Base-by-base conservation (phyloP, 371 early-diverging fungal genomes). In the Zychaea mexicana region DNA sequence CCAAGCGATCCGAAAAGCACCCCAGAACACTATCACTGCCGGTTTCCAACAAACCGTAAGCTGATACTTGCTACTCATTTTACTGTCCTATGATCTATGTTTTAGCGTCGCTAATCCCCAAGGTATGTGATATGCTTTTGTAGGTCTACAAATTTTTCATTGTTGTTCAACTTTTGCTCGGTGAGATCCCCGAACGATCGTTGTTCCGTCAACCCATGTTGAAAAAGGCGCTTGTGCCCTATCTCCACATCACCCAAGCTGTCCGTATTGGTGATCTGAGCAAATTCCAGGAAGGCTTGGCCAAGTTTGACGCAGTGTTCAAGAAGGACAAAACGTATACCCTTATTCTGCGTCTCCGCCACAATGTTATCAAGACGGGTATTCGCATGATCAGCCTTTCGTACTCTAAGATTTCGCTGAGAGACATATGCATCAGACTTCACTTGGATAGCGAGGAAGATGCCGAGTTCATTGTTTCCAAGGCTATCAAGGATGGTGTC, bases 361-460 rank as follows among this genome's bases (percentile, higher is more conserved):
- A 98, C 80, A 97, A 97, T 74, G 99, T 98, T 59, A 98, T 98
- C 85, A 98, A 96, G 87, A 92, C 99, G 2, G 99, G 98, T 55
- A 91, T 98, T 60, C 92, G 98, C 52, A 94, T 93, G 92, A 95
- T 98, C 75, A 91, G 92, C 75, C 70, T 95, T 59, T 91, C 96
- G 2, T 98, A 98, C 78, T 94, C 96, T 21, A 91, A 93, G 59
- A 97, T 98, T 64, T 94, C 97, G n/a, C 82, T 98, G 66, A 79
- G 94, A 27, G 99, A 98, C 66, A 96, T 98, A 57, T 96, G 97
- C 78, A 77, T 96, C 69, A 96, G 96, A 79, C 85, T 98, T 64
- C 95, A 96, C 64, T 73, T 98, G 75, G 97, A 98, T 71, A 92
- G 94, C 67, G 99, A 98, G 71, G 96, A 98, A 70, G 97, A 97